Percentiles rank a stretch among this genome's conserved stretches.
phyloP scores from a whole-genome alignment of 202 grass and related monocot species.

The Zizania palustris region DNA sequence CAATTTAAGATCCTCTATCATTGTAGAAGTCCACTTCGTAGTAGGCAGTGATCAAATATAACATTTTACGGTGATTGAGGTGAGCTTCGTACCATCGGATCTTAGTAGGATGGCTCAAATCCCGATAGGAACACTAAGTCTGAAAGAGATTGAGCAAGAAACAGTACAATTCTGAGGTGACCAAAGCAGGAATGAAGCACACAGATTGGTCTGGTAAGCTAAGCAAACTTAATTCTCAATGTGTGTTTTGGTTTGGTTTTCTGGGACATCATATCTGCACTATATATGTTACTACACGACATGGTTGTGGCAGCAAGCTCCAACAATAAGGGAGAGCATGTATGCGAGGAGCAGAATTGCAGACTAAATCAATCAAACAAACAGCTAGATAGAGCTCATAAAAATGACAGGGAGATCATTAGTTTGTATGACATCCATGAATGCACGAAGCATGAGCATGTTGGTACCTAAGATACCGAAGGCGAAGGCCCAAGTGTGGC shows the following conservation, averaged over 20 bases:
- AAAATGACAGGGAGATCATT: background rate
- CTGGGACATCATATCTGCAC: background rate
- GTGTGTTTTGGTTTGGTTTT: background rate
- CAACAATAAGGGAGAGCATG: background rate
- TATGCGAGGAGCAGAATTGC: background rate
- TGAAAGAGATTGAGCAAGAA: conserved; percentile 8
- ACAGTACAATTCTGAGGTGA: background rate
- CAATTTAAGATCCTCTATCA: no score
- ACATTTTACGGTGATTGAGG: no score
- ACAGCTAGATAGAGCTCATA: background rate
- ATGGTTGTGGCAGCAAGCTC: background rate
- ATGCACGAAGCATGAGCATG: conserved; percentile 1
- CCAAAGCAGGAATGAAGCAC: no score
- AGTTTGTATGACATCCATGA: background rate
- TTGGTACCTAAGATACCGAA: conserved; percentile 89
- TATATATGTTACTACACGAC: background rate
- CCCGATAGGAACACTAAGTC: conserved; percentile 1
- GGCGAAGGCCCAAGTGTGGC: conserved; percentile 86
- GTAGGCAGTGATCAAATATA: no score
- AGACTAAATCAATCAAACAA: background rate
- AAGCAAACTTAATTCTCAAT: background rate
- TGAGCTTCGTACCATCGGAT: no score
- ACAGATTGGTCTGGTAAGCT: no score
- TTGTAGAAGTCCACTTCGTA: no score
- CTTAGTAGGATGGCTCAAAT: no score